Base-by-base conservation (phyloP, 2,329 filamentous ascomycete genomes). In the Claviceps sp. region DNA sequence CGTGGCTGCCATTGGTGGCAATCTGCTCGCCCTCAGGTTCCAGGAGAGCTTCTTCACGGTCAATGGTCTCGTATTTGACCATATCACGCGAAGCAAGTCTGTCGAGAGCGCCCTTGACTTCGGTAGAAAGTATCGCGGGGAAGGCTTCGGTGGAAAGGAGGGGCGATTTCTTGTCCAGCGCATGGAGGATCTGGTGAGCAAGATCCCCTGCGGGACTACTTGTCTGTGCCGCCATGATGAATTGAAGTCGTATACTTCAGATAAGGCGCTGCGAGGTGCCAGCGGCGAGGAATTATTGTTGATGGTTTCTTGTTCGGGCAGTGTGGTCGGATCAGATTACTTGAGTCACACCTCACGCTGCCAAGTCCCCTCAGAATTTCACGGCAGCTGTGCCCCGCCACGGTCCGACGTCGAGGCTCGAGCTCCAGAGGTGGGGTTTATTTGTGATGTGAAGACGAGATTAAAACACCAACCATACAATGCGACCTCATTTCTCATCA, bases 71-170 rank as follows among this genome's bases (percentile, higher is more conserved):
- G 69, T 95, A 96, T 58, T 78, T 75, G 56, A 97, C 75, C 88
- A 96, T 96, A 49, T 82, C 83, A 60, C 91, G 80, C 53, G 88
- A 93, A 34, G 76, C 78, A 50, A 98, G 78, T 59, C 89, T 81
- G 71, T 97, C 93, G 57, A 97, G 77, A 34, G 88, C 87, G 56
- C 86, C 85, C 73, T 96, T 97, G 64, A 96, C 72, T 54, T 80
- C 78, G 55, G 77, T 73, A 61, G 83, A 85, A 62, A 80, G 74
- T 60, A 75, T 70, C 59, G 76, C 66, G 58, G 86, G 81, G 71
- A 90, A 90, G 62, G 76, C 76, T 61, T 87, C 79, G 62, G 74
- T 73, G 50, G 86, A 87, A 60, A 83, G 71, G 58, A 90, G 71
- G 45, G 83, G 77, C 58, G 82, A 78, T 55, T 79, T 69, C 61